Evolutionary conservation across 495 filamentous ascomycete genomes (phyloP).

Genomic region (Bryoglossum gracile): DNA sequence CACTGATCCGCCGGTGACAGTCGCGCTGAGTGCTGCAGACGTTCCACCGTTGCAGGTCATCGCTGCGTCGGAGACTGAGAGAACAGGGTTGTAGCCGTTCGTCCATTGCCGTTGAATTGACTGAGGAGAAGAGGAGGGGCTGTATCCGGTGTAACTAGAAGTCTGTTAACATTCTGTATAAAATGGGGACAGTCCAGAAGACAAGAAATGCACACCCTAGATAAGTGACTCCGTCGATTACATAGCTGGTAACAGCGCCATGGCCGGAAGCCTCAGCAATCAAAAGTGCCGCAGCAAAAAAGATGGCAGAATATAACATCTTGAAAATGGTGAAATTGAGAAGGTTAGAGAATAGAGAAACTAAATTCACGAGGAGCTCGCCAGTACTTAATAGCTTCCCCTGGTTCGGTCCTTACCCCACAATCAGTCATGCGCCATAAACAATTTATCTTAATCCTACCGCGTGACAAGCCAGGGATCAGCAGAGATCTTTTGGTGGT

Average conservation of each 20-base stretch:
- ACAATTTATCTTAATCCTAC: neutral
- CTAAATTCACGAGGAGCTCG: neutral
- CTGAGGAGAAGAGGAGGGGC: slow-evolving; percentile 34
- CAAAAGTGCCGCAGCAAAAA: slow-evolving; percentile 12
- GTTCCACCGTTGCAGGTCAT: slow-evolving; percentile 50
- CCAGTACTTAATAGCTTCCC: neutral
- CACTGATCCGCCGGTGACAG: slow-evolving; percentile 37
- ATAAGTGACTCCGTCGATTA: slow-evolving; percentile 44
- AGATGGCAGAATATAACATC: slow-evolving; percentile 25
- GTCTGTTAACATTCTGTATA: neutral
- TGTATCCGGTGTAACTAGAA: slow-evolving; percentile 41
- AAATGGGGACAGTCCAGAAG: neutral
- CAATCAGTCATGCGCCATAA: neutral
- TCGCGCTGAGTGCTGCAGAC: slow-evolving; percentile 35
- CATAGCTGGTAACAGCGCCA: slow-evolving; percentile 51
- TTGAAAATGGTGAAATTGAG: slow-evolving; percentile 10
- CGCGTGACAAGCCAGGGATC: neutral
- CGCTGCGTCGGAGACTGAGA: slow-evolving; percentile 30
- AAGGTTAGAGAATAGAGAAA: neutral
- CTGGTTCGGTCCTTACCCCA: slow-evolving; percentile 13
- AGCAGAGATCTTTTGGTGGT: neutral
- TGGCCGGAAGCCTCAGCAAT: slow-evolving; percentile 41
- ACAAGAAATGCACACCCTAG: slow-evolving; percentile 30
- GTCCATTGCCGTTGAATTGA: slow-evolving; percentile 51
- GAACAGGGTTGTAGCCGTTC: slow-evolving; percentile 44